Percentiles rank a stretch among this genome's conserved stretches.
Evolutionary conservation across 306 rosid species (phyloP).

Genomic region (Myrica gale): DNA sequence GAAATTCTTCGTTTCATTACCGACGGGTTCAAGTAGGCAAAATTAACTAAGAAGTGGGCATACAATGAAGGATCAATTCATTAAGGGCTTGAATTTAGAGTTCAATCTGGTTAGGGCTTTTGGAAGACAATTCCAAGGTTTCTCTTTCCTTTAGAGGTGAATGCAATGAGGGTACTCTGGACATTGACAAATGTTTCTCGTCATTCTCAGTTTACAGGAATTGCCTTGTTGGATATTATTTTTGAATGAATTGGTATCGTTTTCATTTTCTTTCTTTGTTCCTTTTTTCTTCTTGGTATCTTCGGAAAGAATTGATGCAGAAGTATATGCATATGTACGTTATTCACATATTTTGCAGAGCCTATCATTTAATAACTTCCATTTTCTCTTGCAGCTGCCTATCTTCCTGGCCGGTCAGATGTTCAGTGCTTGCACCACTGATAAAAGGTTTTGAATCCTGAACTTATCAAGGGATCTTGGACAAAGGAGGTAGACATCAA

Average conservation of each 20-base stretch:
- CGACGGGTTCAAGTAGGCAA: no score
- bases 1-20: background rate
- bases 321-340: background rate
- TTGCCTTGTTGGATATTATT: background rate
- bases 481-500: constrained; percentile 50
- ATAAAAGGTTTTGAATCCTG: constrained; percentile 60
- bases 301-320: background rate
- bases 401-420: constrained; percentile 45
- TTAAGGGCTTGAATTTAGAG: no score
- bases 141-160: background rate
- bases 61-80: no score
- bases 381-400: constrained; percentile 36
- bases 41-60: no score
- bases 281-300: background rate
- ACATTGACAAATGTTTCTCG: background rate
- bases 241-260: background rate
- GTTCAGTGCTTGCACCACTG: constrained; percentile 61
- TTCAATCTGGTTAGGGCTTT: no score
- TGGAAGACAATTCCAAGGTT: no score
- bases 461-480: constrained; percentile 60
- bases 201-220: background rate
- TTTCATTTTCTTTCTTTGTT: background rate
- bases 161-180: background rate
- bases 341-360: background rate
- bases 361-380: background rate